Percentiles rank a stretch among this genome's conserved stretches.
phyloP scores from a whole-genome alignment of 345 rosid species.

The Leavenworthia alabamica region DNA sequence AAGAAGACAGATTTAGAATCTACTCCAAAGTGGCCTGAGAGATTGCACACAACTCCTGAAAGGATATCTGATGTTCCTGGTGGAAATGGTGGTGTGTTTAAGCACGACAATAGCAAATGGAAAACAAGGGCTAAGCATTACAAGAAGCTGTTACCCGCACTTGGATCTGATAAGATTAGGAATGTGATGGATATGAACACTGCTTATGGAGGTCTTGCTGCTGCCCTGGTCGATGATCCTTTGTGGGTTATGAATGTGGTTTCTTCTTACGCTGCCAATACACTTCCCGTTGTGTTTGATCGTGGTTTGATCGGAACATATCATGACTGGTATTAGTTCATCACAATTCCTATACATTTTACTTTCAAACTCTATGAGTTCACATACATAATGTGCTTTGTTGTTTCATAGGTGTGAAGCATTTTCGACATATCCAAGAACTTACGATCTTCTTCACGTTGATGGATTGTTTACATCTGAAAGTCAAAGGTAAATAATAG shows the following conservation, averaged over 20 bases:
- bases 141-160: conserved; percentile 70
- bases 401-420: conserved; percentile 83
- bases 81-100: conserved; percentile 55
- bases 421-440: conserved; percentile 92
- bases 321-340: conserved; percentile 75
- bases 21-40: conserved; percentile 78
- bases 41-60: conserved; percentile 67
- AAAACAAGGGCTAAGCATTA: conserved; percentile 72
- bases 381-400: conserved; percentile 3
- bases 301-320: conserved; percentile 94
- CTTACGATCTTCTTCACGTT: conserved; percentile 90
- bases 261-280: conserved; percentile 71
- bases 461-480: conserved; percentile 85
- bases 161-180: conserved; percentile 77
- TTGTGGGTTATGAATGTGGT: conserved; percentile 94
- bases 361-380: neutral
- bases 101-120: conserved; percentile 85
- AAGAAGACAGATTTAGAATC: conserved; percentile 56
- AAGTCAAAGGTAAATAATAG: conserved; percentile 78
- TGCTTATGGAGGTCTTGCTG: conserved; percentile 88
- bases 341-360: neutral
- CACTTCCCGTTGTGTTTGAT: conserved; percentile 79
- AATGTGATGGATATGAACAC: conserved; percentile 99
- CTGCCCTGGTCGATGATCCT: conserved; percentile 67
- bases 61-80: conserved; percentile 65